Conservation (phyloP, 2,329 filamentous ascomycete genomes). For the Chrysoporthe puriensis region DNA sequence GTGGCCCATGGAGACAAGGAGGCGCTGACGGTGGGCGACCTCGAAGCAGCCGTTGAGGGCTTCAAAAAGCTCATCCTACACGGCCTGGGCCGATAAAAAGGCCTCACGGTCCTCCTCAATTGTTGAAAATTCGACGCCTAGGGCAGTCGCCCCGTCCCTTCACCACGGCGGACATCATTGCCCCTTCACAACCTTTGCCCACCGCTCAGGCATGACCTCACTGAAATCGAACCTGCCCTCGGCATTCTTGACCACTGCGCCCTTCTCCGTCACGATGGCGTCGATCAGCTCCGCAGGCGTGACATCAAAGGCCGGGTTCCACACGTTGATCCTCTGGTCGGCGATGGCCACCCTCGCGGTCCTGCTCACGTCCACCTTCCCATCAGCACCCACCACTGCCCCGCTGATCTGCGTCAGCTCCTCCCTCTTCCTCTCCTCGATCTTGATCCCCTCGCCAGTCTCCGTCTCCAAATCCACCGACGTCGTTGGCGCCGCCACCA, state of each 20-base stretch:
- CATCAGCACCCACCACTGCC: conserved; percentile 67
- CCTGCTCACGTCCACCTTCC: conserved; percentile 63
- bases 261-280: conserved; percentile 90
- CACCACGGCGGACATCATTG: neutral
- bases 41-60: conserved; percentile 78
- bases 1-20: conserved; percentile 89
- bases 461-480: conserved; percentile 86
- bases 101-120: too few relatives aligned
- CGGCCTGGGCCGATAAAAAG: conserved; percentile 42
- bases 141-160: neutral
- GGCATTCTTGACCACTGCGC: conserved; percentile 76
- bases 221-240: conserved; percentile 72
- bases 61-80: conserved; percentile 73
- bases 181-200: conserved; percentile 44
- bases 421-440: conserved; percentile 80
- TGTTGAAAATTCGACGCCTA: neutral
- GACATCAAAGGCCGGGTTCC: conserved; percentile 97
- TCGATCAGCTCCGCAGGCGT: conserved; percentile 89
- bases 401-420: conserved; percentile 88
- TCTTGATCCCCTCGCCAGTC: conserved; percentile 79
- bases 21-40: conserved; percentile 72
- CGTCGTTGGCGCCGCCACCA: conserved; percentile 92
- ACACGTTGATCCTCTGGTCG: conserved; percentile 77
- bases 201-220: conserved; percentile 59
- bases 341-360: conserved; percentile 80